Conservation (phyloP, 176 grass and related monocot species). For the Rhynchospora breviuscula region DNA sequence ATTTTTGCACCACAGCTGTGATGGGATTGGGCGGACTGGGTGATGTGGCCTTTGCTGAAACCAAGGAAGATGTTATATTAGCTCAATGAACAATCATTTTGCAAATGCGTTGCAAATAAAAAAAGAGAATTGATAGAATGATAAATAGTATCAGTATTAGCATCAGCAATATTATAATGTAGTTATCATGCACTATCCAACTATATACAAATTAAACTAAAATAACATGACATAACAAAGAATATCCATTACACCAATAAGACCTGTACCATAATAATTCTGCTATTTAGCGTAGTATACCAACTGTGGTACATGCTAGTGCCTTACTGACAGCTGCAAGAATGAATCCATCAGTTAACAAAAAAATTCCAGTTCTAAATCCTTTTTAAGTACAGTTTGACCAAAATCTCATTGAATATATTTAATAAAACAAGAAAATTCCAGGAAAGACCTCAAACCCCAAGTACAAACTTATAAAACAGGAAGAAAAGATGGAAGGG, state of each 20-base stretch:
- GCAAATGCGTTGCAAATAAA: neutral
- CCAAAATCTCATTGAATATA: neutral
- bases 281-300: neutral
- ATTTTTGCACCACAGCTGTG: slow-evolving; percentile 99
- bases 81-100: neutral
- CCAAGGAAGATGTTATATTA: neutral
- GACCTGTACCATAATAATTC: too few species aligned
- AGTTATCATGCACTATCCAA: neutral
- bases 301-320: neutral
- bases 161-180: neutral
- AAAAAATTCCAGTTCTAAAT: neutral
- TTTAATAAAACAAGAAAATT: neutral
- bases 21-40: slow-evolving; percentile 85
- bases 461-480: neutral
- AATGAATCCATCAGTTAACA: neutral
- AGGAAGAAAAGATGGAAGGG: neutral
- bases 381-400: neutral
- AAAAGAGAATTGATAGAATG: neutral
- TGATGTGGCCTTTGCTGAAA: slow-evolving; percentile 93
- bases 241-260: too few species aligned
- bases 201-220: too few species aligned
- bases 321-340: neutral
- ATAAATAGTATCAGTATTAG: neutral
- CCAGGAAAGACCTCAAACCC: neutral
- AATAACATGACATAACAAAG: too few species aligned